Evolutionary conservation across 108 stramenopile species (phyloP).

Genomic region (Aureococcus anophagefferens): DNA sequence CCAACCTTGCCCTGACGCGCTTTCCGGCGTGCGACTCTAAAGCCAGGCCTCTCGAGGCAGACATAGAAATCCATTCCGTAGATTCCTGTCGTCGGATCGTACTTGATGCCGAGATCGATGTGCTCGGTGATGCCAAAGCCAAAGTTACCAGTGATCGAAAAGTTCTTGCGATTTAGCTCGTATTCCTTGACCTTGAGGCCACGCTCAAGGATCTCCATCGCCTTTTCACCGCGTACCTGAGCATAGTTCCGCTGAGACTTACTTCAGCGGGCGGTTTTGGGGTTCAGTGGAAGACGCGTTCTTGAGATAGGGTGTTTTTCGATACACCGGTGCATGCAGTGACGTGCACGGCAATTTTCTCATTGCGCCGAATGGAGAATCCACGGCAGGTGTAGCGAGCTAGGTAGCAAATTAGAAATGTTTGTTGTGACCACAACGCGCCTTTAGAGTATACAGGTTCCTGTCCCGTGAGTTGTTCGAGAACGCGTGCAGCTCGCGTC

Average conservation of each 20-base stretch:
- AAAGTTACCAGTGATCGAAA: constrained; percentile 98
- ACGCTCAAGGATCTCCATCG: constrained; percentile 95
- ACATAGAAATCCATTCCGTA: constrained; percentile 99
- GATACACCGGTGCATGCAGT: too few species aligned
- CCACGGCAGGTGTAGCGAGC: constrained; percentile 95
- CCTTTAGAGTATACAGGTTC: constrained; percentile 97
- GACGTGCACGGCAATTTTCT: constrained; percentile 98
- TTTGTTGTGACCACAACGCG: too few species aligned
- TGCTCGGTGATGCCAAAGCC: constrained; percentile 99
- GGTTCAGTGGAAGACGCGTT: too few species aligned
- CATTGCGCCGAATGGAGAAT: constrained; percentile 99
- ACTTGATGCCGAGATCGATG: constrained; percentile 99
- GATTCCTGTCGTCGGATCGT: constrained; percentile 99
- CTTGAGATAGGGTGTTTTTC: too few species aligned
- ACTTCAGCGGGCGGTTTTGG: too few species aligned
- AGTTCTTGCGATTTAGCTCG: constrained; percentile 95
- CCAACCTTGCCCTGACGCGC: constrained; percentile 74
- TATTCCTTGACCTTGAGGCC: constrained; percentile 99
- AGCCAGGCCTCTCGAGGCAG: constrained; percentile 87
- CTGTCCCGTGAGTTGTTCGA: constrained; percentile 98
- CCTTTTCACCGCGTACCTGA: constrained; percentile 98
- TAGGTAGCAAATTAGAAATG: too few species aligned
- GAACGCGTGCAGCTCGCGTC: constrained; percentile 91
- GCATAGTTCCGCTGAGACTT: too few species aligned
- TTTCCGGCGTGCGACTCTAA: constrained; percentile 89